These are phyloP conservation scores for Excoecaria agallocha DNA, from an alignment of 345 rosid genomes.

Conservation along the genomic window DNA sequence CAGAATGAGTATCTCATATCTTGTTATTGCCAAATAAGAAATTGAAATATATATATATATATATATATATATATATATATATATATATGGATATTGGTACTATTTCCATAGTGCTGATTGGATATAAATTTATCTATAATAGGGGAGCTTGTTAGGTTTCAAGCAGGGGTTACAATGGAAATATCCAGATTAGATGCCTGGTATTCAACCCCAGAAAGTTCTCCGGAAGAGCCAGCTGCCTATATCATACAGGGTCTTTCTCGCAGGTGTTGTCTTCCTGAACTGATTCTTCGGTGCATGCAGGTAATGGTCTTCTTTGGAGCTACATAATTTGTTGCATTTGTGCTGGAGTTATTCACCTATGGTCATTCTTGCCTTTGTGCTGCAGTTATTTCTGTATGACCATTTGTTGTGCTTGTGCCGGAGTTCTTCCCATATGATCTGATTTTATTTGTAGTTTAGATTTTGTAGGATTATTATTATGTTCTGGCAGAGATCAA, in stretches of 20 bases:
- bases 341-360: not conserved
- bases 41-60: not conserved
- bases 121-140: conserved; percentile 19
- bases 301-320: conserved; percentile 47
- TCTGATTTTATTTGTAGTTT: not conserved
- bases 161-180: conserved; percentile 86
- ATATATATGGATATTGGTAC: too few relatives aligned
- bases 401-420: not conserved
- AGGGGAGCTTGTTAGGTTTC: conserved; percentile 95
- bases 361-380: not conserved
- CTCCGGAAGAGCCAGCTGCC: conserved; percentile 72
- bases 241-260: conserved; percentile 81
- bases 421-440: not conserved
- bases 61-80: too few relatives aligned
- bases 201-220: conserved; percentile 73
- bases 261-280: conserved; percentile 92
- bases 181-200: conserved; percentile 93
- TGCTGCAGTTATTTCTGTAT: not conserved
- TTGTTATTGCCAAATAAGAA: not conserved
- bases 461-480: not conserved
- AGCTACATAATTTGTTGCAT: conserved; percentile 3
- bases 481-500: not conserved
- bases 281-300: conserved; percentile 78
- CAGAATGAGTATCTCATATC: not conserved
- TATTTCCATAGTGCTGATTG: not conserved